Percentiles rank a stretch among this genome's conserved stretches.
These are phyloP conservation scores for Gracilaria domingensis DNA, from an alignment of 23 red algal genomes.

Conservation along the genomic window DNA sequence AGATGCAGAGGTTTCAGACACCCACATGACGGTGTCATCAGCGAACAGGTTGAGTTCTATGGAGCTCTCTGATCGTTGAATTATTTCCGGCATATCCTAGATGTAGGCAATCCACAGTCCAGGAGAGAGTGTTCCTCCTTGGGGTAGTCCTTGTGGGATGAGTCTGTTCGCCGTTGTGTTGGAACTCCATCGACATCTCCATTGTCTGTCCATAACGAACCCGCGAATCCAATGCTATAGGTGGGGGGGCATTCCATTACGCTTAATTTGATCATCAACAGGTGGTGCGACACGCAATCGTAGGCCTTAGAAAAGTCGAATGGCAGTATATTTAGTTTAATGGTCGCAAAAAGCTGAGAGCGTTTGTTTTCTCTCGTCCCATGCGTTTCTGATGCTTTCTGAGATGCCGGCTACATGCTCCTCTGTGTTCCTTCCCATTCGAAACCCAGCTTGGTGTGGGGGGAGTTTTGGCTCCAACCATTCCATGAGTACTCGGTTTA, in stretches of 20 bases:
- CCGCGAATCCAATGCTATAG: neutral
- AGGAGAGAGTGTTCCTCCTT: neutral
- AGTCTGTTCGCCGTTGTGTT: neutral
- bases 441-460: neutral
- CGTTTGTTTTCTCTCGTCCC: neutral
- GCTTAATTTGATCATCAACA: neutral
- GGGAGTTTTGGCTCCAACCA: neutral
- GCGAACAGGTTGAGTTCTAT: constrained; percentile 6
- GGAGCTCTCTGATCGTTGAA: neutral
- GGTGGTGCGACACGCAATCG: neutral
- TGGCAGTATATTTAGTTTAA: no score
- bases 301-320: constrained; percentile 5
- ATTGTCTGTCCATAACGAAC: neutral
- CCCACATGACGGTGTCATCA: neutral
- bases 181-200: neutral
- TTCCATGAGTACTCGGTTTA: neutral
- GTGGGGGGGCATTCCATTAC: neutral
- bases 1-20: neutral
- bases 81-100: neutral
- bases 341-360: neutral
- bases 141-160: neutral
- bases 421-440: neutral
- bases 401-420: neutral
- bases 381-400: neutral
- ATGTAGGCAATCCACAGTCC: constrained; percentile 1